Conservation (phyloP, 2,329 filamentous ascomycete genomes). For the Apiospora hydei region DNA sequence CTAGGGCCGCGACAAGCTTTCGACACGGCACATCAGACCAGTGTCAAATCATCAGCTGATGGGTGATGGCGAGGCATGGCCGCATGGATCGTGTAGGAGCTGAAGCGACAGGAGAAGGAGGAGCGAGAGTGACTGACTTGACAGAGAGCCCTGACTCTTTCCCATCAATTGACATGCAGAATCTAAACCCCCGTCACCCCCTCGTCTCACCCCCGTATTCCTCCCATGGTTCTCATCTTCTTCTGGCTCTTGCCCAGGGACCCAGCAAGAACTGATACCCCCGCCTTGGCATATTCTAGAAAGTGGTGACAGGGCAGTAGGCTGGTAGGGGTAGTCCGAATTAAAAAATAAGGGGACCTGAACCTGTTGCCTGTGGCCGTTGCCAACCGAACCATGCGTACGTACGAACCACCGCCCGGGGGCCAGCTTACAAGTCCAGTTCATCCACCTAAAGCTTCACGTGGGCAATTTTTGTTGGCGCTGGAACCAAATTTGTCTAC, state of each 20-base stretch:
- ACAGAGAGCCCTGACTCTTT: not conserved
- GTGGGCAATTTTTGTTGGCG: constrained; percentile 16
- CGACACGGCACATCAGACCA: not conserved
- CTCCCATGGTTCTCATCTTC: not conserved
- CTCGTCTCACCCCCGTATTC: constrained; percentile 1
- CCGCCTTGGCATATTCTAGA: not conserved
- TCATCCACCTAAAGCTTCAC: constrained; percentile 13
- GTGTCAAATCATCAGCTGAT: constrained; percentile 15
- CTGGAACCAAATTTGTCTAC: not conserved
- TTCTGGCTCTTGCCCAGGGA: not conserved
- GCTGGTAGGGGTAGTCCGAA: too few species aligned
- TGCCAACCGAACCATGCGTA: constrained; percentile 7
- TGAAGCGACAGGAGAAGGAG: not conserved
- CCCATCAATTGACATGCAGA: not conserved
- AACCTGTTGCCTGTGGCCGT: not conserved
- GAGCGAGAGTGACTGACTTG: not conserved
- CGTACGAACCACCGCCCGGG: not conserved
- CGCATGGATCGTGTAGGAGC: constrained; percentile 10
- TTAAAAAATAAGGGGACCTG: not conserved
- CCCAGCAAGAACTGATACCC: not conserved
- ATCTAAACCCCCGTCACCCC: not conserved
- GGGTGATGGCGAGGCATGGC: not conserved
- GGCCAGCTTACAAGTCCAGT: not conserved
- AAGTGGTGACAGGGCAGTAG: not conserved
- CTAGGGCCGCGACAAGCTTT: constrained; percentile 10